Percentiles rank a stretch among this genome's conserved stretches.
Conservation (phyloP, 2,329 filamentous ascomycete species). For the Alternaria arborescens region DNA sequence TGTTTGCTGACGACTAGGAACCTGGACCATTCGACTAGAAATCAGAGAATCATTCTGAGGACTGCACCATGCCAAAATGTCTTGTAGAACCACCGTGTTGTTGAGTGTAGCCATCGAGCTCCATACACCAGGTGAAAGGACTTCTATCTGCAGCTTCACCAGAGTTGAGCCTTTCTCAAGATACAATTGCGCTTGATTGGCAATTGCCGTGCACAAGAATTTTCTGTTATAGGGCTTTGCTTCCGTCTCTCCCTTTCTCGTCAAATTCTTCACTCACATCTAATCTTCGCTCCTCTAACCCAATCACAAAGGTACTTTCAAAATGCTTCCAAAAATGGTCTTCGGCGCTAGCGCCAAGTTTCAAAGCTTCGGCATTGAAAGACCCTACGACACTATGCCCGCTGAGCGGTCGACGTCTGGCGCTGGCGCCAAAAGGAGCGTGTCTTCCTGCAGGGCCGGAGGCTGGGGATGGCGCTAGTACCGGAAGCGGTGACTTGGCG, state of each 20-base stretch:
- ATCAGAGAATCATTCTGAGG: background rate
- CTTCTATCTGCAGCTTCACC: background rate
- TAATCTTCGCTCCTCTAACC: background rate
- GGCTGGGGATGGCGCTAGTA: conserved; percentile 9
- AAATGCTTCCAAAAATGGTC: background rate
- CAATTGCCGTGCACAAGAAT: too few relatives aligned
- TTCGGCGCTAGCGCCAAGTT: conserved; percentile 4
- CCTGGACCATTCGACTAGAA: background rate
- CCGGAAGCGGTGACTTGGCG: conserved; percentile 14
- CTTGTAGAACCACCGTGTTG: too few relatives aligned
- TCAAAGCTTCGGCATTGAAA: background rate
- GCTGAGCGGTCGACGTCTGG: background rate
- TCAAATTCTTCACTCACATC: background rate
- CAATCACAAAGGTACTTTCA: background rate
- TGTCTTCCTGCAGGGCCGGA: conserved; percentile 11
- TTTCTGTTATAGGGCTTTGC: background rate
- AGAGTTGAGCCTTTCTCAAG: too few relatives aligned
- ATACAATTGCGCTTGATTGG: too few relatives aligned
- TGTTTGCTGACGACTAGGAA: conserved; percentile 16
- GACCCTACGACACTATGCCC: background rate
- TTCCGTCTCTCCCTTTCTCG: background rate
- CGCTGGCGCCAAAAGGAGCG: conserved; percentile 14
- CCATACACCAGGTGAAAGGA: background rate
- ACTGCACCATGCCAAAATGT: background rate
- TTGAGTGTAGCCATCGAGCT: background rate